A percentile compares a stretch with the other conserved stretches of the same genome.
phyloP scores from a whole-genome alignment of 2,329 filamentous ascomycete genomes.

The Apiospora pterosperma region DNA sequence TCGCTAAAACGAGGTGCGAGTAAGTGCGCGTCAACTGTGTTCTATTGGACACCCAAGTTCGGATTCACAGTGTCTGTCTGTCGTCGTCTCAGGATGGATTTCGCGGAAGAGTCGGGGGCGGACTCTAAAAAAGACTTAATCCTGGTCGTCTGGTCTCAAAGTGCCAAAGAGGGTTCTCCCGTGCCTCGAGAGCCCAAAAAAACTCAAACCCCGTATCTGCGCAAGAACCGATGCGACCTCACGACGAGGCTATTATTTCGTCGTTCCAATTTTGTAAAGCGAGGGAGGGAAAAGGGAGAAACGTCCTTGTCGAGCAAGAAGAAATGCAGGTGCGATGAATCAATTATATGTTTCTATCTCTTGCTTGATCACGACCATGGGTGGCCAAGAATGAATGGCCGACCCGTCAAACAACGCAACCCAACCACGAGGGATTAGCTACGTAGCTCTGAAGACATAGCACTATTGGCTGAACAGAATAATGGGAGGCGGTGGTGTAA shows the following conservation, averaged over 20 bases:
- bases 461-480: neutral
- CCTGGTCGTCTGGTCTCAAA: conserved; percentile 1
- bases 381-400: neutral
- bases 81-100: conserved; percentile 5
- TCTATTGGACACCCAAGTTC: neutral
- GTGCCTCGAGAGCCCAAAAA: neutral
- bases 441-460: neutral
- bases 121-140: conserved; percentile 1
- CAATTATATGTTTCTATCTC: neutral
- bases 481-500: conserved; percentile 3
- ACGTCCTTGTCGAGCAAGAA: neutral
- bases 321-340: neutral
- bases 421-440: neutral
- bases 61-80: conserved; percentile 1
- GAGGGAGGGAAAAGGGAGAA: neutral
- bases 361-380: neutral
- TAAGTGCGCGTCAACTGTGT: conserved; percentile 2
- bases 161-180: neutral
- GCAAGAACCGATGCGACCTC: neutral
- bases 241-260: neutral
- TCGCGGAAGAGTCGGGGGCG: conserved; percentile 1
- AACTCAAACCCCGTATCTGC: neutral
- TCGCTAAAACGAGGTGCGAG: neutral
- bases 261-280: neutral
- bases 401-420: neutral